These are phyloP conservation scores for Mucor racemosus DNA, from an alignment of 371 early-diverging fungal species.

Conservation along the genomic window DNA sequence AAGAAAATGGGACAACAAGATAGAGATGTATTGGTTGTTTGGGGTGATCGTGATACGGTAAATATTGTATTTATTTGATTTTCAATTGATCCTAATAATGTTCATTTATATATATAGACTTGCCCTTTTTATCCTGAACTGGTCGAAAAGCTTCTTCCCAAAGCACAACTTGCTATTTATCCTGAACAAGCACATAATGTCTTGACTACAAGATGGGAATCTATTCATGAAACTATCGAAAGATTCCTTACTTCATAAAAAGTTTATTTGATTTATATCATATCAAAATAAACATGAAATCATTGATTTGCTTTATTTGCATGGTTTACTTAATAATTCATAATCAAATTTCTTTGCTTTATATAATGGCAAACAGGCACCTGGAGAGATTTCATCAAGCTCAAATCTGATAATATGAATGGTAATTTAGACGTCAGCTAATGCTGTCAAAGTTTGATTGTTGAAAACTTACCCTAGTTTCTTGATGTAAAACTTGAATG, in stretches of 20 bases:
- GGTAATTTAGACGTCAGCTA: too few species aligned
- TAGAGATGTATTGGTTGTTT: constrained; percentile 39
- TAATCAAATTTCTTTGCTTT: constrained; percentile 62
- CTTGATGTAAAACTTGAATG: constrained; percentile 59
- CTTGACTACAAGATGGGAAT: constrained; percentile 25
- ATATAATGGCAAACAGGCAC: constrained; percentile 52
- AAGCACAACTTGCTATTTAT: constrained; percentile 26
- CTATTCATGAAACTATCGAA: constrained; percentile 16
- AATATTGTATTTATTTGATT: background rate
- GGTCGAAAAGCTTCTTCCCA: constrained; percentile 32
- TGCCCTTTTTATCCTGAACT: constrained; percentile 36
- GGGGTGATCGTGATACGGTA: constrained; percentile 54
- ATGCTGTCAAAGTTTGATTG: too few species aligned
- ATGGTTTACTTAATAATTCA: constrained; percentile 59
- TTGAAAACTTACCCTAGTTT: constrained; percentile 50
- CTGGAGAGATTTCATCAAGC: constrained; percentile 66
- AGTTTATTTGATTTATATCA: background rate
- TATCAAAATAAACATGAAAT: background rate
- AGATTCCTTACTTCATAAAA: constrained; percentile 14
- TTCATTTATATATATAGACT: constrained; percentile 20
- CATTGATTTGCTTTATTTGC: constrained; percentile 2
- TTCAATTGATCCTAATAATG: background rate
- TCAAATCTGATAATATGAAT: constrained; percentile 41
- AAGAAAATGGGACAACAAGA: constrained; percentile 36
- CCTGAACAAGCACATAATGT: constrained; percentile 45